Conservation (phyloP, 331 rosid species). For the Dryas integrifolia region DNA sequence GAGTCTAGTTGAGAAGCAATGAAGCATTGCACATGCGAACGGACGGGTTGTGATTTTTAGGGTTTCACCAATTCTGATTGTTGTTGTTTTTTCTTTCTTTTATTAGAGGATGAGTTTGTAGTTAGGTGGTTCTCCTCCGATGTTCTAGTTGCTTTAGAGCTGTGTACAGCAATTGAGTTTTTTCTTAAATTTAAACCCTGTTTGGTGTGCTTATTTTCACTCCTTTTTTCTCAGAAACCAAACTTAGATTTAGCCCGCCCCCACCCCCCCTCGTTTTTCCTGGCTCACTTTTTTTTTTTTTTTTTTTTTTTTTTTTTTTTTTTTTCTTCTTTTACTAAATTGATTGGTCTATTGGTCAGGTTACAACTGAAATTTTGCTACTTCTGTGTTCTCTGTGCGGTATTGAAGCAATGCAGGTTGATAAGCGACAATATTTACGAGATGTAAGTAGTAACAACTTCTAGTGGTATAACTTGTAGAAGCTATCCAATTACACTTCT, state of each 20-base stretch:
- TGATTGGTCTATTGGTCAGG: neutral
- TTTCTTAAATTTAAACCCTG: neutral
- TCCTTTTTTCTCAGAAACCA: neutral
- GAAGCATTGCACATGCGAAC: neutral
- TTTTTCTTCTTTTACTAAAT: neutral
- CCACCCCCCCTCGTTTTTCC: neutral
- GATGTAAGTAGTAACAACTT: constrained; percentile 20
- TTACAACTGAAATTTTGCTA: constrained; percentile 7
- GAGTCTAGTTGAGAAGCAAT: neutral
- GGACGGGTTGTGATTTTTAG: neutral
- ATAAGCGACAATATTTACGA: neutral
- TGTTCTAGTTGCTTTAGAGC: neutral
- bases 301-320: fast-evolving
- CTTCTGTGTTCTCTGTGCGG: neutral
- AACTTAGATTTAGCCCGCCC: neutral
- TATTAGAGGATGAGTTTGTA: neutral
- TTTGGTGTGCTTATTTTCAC: neutral
- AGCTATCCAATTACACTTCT: neutral
- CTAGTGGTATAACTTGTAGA: neutral
- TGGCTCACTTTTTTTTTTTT: neutral
- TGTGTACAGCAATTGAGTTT: neutral
- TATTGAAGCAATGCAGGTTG: constrained; percentile 8
- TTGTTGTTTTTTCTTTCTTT: neutral
- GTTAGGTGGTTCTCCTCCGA: neutral
- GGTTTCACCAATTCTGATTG: neutral